Percentiles rank a stretch among this genome's conserved stretches.
phyloP scores from a whole-genome alignment of 768 basidiomycete species.

The Omphalotus guepiniiformis region DNA sequence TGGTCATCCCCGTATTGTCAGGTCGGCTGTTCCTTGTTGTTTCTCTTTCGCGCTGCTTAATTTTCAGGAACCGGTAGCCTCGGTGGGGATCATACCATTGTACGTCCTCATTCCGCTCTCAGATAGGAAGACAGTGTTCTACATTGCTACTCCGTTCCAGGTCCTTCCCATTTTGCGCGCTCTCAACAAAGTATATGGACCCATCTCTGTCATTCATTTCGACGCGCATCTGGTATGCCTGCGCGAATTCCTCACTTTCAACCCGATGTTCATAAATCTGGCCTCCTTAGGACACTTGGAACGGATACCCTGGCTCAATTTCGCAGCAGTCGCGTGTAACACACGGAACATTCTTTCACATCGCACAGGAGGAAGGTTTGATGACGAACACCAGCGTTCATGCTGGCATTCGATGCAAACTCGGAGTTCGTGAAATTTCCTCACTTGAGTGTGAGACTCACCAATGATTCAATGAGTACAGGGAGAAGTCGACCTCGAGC shows the following conservation, averaged over 20 bases:
- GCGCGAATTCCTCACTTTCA: slow-evolving; percentile 46
- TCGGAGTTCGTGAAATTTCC: slow-evolving; percentile 26
- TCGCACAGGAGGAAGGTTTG: slow-evolving; percentile 74
- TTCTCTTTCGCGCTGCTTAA: neutral
- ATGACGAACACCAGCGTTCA: slow-evolving; percentile 78
- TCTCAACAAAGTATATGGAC: slow-evolving; percentile 74
- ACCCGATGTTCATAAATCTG: slow-evolving; percentile 27
- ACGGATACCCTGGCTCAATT: slow-evolving; percentile 50
- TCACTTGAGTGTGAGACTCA: neutral
- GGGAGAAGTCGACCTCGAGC: slow-evolving; percentile 58
- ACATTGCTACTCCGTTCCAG: slow-evolving; percentile 31
- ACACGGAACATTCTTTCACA: slow-evolving; percentile 84
- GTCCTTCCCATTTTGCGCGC: slow-evolving; percentile 81
- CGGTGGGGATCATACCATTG: slow-evolving; percentile 89
- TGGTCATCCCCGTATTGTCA: slow-evolving; percentile 73
- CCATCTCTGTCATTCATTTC: slow-evolving; percentile 80
- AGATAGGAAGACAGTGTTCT: too few species aligned
- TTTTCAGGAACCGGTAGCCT: slow-evolving; percentile 36
- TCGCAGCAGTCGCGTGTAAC: slow-evolving; percentile 66
- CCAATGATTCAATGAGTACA: slow-evolving; percentile 26
- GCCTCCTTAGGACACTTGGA: slow-evolving; percentile 68
- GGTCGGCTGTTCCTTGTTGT: slow-evolving; percentile 22
- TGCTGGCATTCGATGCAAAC: slow-evolving; percentile 80
- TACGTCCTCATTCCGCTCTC: slow-evolving; percentile 22
- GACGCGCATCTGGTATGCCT: slow-evolving; percentile 50